Percentiles rank a stretch among this genome's conserved stretches.
Evolutionary conservation across 75 land plant species (phyloP).

Genomic region (Pinus tabuliformis): DNA sequence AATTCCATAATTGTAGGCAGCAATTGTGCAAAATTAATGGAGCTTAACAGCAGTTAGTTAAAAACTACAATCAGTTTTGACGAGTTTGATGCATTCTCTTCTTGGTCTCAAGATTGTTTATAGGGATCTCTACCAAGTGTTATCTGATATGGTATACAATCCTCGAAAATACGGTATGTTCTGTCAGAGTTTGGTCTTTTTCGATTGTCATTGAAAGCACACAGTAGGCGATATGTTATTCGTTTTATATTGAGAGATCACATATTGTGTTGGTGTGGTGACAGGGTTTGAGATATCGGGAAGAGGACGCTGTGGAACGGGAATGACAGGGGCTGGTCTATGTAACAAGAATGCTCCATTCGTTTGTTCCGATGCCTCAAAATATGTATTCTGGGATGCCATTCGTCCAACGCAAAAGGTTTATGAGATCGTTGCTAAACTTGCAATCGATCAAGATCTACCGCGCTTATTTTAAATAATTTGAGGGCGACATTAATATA

Average conservation of each 20-base stretch:
- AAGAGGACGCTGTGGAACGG: constrained; percentile 70
- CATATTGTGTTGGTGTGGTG: neutral
- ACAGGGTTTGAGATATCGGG: constrained; percentile 42
- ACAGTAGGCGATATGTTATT: neutral
- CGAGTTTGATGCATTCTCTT: neutral
- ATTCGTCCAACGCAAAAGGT: constrained; percentile 59
- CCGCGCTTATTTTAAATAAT: too few relatives aligned
- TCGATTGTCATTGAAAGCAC: too few relatives aligned
- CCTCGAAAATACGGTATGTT: constrained; percentile 43
- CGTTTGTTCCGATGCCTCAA: constrained; percentile 32
- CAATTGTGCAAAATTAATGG: too few relatives aligned
- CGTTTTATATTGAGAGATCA: too few relatives aligned
- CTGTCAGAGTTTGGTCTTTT: neutral
- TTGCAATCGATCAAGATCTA: neutral
- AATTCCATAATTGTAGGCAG: too few relatives aligned
- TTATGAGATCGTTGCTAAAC: constrained; percentile 6
- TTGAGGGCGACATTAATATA: too few relatives aligned
- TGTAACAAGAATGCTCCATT: constrained; percentile 31
- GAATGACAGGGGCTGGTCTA: constrained; percentile 35
- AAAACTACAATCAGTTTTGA: constrained; percentile 12
- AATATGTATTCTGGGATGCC: constrained; percentile 73
- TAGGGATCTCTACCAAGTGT: constrained; percentile 27
- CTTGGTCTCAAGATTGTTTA: constrained; percentile 18
- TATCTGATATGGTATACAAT: constrained; percentile 37
- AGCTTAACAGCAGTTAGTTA: too few relatives aligned